phyloP scores from a whole-genome alignment of 1,284 basidiomycete species.

The Quambalaria eucalypti region DNA sequence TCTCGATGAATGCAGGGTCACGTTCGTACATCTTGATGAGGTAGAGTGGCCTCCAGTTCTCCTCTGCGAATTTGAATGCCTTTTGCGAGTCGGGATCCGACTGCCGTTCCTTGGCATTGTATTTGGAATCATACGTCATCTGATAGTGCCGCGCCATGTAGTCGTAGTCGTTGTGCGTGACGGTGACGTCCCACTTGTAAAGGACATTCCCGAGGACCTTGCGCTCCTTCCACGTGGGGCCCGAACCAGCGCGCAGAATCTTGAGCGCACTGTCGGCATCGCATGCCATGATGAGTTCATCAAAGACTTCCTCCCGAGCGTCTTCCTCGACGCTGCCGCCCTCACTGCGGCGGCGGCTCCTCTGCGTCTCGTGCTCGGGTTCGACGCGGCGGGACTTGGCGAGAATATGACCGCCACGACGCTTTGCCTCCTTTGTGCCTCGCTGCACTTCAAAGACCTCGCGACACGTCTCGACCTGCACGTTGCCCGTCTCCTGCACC shows the following conservation, averaged over 20 bases:
- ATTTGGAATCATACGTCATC: slow-evolving; percentile 41
- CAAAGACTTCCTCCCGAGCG: slow-evolving; percentile 52
- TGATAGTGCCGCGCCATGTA: slow-evolving; percentile 54
- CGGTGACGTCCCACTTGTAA: slow-evolving; percentile 54
- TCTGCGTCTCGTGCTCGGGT: slow-evolving; percentile 21
- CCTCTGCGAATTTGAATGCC: slow-evolving; percentile 50
- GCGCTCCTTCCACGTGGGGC: slow-evolving; percentile 56
- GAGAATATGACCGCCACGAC: slow-evolving; percentile 25
- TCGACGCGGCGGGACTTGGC: slow-evolving; percentile 20
- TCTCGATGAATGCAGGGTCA: slow-evolving; percentile 57
- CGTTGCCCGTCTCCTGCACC: slow-evolving; percentile 50
- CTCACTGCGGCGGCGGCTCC: too few species aligned
- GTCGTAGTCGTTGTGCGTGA: slow-evolving; percentile 55
- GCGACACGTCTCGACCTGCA: slow-evolving; percentile 50
- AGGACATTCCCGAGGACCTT: slow-evolving; percentile 58
- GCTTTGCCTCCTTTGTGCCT: slow-evolving; percentile 20
- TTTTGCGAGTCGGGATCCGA: slow-evolving; percentile 47
- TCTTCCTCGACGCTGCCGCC: slow-evolving; percentile 6
- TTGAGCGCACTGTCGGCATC: slow-evolving; percentile 57
- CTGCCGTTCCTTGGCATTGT: slow-evolving; percentile 48
- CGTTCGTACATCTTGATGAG: slow-evolving; percentile 56
- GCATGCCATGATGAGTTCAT: slow-evolving; percentile 58
- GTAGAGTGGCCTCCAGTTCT: slow-evolving; percentile 49
- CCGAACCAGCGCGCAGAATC: slow-evolving; percentile 51
- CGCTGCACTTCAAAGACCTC: slow-evolving; percentile 50